phyloP scores from a whole-genome alignment of 108 stramenopile species.

The Nitzschia inconspicua region DNA sequence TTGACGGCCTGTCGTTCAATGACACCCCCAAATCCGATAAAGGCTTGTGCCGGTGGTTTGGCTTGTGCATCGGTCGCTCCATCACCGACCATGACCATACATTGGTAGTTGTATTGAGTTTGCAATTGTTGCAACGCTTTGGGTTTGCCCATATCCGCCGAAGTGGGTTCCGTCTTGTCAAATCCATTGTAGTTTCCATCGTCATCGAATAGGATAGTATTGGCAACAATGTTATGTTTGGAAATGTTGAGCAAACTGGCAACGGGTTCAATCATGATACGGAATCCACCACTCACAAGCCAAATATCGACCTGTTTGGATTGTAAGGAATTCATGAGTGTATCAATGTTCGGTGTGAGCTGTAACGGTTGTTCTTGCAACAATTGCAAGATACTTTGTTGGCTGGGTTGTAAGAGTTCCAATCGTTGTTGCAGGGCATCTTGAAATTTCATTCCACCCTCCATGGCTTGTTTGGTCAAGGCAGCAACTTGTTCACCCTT shows the following conservation, averaged over 20 bases:
- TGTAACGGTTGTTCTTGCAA: slow-evolving; percentile 70
- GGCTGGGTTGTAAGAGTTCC: slow-evolving; percentile 84
- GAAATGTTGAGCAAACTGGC: slow-evolving; percentile 76
- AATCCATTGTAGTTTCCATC: slow-evolving; percentile 86
- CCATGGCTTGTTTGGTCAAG: slow-evolving; percentile 94
- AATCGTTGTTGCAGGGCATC: slow-evolving; percentile 91
- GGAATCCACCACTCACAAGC: slow-evolving; percentile 96
- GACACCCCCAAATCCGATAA: slow-evolving; percentile 98
- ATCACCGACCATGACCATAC: slow-evolving; percentile 97
- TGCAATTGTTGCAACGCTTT: slow-evolving; percentile 61
- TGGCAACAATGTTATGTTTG: slow-evolving; percentile 82
- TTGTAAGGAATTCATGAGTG: slow-evolving; percentile 71
- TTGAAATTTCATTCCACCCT: slow-evolving; percentile 92
- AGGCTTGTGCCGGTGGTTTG: slow-evolving; percentile 93
- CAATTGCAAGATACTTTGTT: slow-evolving; percentile 56
- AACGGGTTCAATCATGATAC: slow-evolving; percentile 97
- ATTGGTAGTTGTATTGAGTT: slow-evolving; percentile 51
- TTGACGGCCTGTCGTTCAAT: slow-evolving; percentile 80
- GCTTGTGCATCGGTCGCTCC: slow-evolving; percentile 99
- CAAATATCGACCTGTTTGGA: slow-evolving; percentile 80
- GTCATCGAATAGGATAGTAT: slow-evolving; percentile 85
- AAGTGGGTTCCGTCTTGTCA: slow-evolving; percentile 88
- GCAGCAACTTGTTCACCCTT: slow-evolving; percentile 89
- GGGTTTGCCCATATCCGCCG: slow-evolving; percentile 93
- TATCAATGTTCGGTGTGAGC: slow-evolving; percentile 76